Percentiles rank a stretch among this genome's conserved stretches.
Evolutionary conservation across 768 basidiomycete genomes (phyloP).

Genomic region (Tulasnella sp.): DNA sequence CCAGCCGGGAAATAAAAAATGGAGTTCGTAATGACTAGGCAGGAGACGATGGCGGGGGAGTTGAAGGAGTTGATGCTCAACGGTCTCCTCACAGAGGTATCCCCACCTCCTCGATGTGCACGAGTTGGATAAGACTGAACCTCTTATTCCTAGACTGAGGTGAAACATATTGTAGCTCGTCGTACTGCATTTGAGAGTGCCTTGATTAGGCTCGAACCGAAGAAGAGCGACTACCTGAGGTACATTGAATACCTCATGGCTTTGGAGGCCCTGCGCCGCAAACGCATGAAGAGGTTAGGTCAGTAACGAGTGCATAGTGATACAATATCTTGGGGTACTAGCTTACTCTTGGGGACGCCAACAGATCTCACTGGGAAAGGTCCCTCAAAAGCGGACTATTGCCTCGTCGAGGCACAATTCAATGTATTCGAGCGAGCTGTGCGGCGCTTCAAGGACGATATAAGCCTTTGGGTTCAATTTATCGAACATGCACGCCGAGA

Average conservation of each 20-base stretch:
- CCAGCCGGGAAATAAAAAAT: conserved; percentile 41
- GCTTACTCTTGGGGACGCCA: background rate
- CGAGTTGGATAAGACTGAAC: background rate
- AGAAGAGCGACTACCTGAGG: conserved; percentile 82
- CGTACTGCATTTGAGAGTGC: conserved; percentile 79
- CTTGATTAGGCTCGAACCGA: conserved; percentile 75
- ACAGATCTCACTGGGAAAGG: conserved; percentile 34
- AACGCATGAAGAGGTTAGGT: conserved; percentile 71
- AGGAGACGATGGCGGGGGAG: conserved; percentile 96
- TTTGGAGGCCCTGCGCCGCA: conserved; percentile 73
- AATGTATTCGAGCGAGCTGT: conserved; percentile 89
- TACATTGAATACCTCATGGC: conserved; percentile 92
- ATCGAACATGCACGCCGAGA: conserved; percentile 78
- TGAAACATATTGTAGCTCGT: conserved; percentile 78
- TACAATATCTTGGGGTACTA: background rate
- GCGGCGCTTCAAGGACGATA: conserved; percentile 81
- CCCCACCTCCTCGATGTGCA: background rate
- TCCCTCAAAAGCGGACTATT: conserved; percentile 74
- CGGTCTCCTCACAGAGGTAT: conserved; percentile 72
- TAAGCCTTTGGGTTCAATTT: conserved; percentile 85
- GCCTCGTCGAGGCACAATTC: conserved; percentile 77
- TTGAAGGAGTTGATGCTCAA: conserved; percentile 87
- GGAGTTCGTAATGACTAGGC: conserved; percentile 92
- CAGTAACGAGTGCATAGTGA: conserved; percentile 31
- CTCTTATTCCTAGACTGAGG: conserved; percentile 54